Percentiles rank a stretch among this genome's conserved stretches.
These are phyloP conservation scores for Linnemannia schmuckeri DNA, from an alignment of 192 early-diverging fungal species.

Conservation along the genomic window DNA sequence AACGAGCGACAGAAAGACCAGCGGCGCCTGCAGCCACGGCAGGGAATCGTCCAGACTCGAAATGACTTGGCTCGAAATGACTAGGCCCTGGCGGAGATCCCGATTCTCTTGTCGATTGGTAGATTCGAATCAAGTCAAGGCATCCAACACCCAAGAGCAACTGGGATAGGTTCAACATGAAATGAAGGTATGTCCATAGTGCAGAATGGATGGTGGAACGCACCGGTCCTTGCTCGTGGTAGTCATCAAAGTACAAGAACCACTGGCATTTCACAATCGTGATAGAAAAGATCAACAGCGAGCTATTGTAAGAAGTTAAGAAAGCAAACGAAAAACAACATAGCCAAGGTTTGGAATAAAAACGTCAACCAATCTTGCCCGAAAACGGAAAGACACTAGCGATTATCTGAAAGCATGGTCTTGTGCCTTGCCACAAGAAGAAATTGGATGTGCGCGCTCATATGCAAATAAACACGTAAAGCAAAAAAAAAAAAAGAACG, in stretches of 20 bases:
- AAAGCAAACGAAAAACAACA: not conserved
- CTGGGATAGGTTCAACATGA: conserved; percentile 64
- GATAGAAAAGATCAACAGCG: conserved; percentile 58
- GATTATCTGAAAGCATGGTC: conserved; percentile 10
- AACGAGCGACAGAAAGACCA: not conserved
- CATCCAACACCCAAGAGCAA: conserved; percentile 63
- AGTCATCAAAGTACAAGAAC: conserved; percentile 69
- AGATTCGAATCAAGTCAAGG: conserved; percentile 59
- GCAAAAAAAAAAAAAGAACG: not conserved
- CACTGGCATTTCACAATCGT: conserved; percentile 62
- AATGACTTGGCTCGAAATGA: not conserved
- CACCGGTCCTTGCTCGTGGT: conserved; percentile 54
- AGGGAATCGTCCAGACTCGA: not conserved
- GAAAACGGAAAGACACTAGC: not conserved
- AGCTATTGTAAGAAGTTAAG: conserved; percentile 20
- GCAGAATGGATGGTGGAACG: conserved; percentile 33
- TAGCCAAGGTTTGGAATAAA: not conserved
- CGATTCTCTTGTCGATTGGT: conserved; percentile 6
- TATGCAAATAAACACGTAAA: conserved; percentile 28
- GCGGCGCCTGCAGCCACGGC: not conserved
- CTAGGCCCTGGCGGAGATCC: not conserved
- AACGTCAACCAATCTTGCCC: not conserved
- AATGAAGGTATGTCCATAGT: conserved; percentile 64
- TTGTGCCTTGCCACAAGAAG: not conserved
- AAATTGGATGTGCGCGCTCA: not conserved